These are phyloP conservation scores for Fusarium azukiicola DNA, from an alignment of 2,329 filamentous ascomycete species.

Conservation along the genomic window DNA sequence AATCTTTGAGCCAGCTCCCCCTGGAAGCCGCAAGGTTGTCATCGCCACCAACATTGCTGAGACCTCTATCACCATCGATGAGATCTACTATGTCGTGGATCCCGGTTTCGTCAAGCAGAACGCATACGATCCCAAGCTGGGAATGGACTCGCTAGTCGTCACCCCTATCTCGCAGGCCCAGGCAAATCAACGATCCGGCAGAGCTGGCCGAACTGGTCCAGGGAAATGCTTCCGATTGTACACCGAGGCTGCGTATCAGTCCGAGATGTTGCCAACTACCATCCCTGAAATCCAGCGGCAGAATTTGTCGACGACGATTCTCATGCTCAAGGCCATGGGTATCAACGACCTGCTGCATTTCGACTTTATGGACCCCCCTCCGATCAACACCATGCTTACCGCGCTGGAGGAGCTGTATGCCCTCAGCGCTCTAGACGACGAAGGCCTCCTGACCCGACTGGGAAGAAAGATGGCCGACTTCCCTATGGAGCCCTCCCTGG, in stretches of 20 bases:
- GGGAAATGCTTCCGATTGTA: conserved; percentile 98
- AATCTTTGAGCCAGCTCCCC: conserved; percentile 96
- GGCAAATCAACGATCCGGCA: conserved; percentile 95
- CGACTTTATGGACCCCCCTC: conserved; percentile 99
- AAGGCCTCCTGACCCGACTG: conserved; percentile 94
- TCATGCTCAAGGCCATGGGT: conserved; percentile 99
- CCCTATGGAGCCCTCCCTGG: conserved; percentile 96
- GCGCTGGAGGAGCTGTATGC: conserved; percentile 97
- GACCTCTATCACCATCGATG: conserved; percentile 98
- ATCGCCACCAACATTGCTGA: conserved; percentile 99
- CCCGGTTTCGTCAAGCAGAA: conserved; percentile 99
- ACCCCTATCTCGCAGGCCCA: conserved; percentile 98
- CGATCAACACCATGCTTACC: conserved; percentile 98
- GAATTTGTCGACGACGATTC: conserved; percentile 94
- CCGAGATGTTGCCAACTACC: conserved; percentile 97
- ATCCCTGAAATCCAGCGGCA: conserved; percentile 98
- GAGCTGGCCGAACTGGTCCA: conserved; percentile 96
- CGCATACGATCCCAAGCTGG: conserved; percentile 97
- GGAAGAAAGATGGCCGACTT: conserved; percentile 99
- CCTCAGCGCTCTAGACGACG: conserved; percentile 94
- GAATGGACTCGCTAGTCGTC: conserved; percentile 98
- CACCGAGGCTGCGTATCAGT: conserved; percentile 96
- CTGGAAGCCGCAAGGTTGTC: conserved; percentile 94
- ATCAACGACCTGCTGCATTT: conserved; percentile 99
- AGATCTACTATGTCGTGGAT: conserved; percentile 98